Percentiles rank a stretch among this genome's conserved stretches.
These are phyloP conservation scores for Flaveria brownii DNA, from an alignment of 129 eudicot species.

Conservation along the genomic window DNA sequence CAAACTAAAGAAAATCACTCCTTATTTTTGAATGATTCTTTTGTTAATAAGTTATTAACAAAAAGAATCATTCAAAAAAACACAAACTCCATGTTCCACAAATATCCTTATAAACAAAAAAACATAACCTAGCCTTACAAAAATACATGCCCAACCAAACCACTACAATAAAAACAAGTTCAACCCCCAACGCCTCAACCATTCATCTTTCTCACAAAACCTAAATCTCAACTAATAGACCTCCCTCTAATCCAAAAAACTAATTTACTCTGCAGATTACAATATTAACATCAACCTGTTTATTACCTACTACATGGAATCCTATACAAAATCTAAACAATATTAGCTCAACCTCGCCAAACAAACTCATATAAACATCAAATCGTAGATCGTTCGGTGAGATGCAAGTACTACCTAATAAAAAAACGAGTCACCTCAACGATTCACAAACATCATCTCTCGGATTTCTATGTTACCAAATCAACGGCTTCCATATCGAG, in stretches of 20 bases:
- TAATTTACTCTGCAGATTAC: neutral
- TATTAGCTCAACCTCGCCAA: neutral
- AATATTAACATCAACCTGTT: neutral
- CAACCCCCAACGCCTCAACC: neutral
- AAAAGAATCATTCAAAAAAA: neutral
- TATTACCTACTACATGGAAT: neutral
- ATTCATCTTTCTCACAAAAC: conserved; percentile 10
- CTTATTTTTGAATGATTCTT: neutral
- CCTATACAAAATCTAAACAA: neutral
- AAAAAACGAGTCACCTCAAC: neutral
- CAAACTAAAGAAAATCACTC: neutral
- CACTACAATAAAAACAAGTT: neutral
- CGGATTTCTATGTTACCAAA: neutral
- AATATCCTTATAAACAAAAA: neutral
- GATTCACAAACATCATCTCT: neutral
- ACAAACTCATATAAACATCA: neutral
- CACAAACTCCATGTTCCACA: neutral
- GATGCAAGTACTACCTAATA: neutral
- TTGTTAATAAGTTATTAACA: neutral
- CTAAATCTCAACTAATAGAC: neutral
- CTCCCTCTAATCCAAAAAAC: neutral
- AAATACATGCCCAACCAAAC: neutral
- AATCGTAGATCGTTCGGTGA: neutral
- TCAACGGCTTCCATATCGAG: neutral
- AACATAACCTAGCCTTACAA: neutral